Evolutionary conservation across 306 rosid genomes (phyloP).

Genomic region (Albizia julibrissin): DNA sequence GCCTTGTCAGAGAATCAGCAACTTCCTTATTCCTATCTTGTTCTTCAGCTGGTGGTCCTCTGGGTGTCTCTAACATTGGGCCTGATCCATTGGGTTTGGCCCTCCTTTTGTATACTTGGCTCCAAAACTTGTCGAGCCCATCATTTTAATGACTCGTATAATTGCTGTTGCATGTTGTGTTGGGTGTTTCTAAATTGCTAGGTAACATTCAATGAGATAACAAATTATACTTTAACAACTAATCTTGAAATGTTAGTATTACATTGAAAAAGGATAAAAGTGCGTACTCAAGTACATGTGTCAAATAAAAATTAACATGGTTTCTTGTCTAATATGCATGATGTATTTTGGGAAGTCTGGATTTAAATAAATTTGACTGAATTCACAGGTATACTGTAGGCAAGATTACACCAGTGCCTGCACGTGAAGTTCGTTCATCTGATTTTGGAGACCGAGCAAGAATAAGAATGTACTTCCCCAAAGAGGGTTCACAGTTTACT

Average conservation of each 20-base stretch:
- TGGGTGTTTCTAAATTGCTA: neutral
- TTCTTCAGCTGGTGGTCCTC: too few species aligned
- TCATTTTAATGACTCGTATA: neutral
- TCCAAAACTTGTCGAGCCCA: too few species aligned
- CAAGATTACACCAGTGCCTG: constrained; percentile 92
- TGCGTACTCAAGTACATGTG: neutral
- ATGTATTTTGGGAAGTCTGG: neutral
- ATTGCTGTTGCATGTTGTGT: neutral
- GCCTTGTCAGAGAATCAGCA: too few species aligned
- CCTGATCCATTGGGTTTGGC: too few species aligned
- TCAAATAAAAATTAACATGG: neutral
- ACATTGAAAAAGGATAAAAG: neutral
- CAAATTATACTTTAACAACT: constrained; percentile 1
- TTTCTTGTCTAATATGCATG: constrained; percentile 16
- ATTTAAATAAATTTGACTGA: constrained; percentile 40
- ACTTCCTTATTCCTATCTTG: too few species aligned
- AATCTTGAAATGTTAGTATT: neutral
- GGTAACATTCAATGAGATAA: neutral
- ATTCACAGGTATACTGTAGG: constrained; percentile 94
- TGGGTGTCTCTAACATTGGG: too few species aligned
- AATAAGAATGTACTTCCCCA: constrained; percentile 89
- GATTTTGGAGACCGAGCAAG: constrained; percentile 95
- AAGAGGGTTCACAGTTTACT: constrained; percentile 82
- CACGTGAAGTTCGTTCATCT: constrained; percentile 91
- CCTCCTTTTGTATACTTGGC: too few species aligned